Percentiles rank a stretch among this genome's conserved stretches.
Conservation (phyloP, 768 basidiomycete genomes). For the Rhodotorula sphaerocarpa region DNA sequence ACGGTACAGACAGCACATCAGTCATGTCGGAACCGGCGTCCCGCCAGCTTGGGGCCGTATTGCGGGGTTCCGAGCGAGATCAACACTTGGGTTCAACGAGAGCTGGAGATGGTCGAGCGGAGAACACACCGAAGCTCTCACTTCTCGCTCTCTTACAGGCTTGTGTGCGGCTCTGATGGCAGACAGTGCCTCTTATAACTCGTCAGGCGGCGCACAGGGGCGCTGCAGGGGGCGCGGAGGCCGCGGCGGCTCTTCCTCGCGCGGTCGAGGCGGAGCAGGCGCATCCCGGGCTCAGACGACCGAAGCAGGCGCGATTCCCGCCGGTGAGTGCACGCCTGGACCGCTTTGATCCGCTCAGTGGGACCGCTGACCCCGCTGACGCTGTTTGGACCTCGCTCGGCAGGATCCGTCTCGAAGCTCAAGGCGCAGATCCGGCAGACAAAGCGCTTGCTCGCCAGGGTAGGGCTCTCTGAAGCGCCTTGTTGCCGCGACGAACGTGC, state of each 20-base stretch:
- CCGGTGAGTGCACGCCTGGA: slow-evolving; percentile 5
- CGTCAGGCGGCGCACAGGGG: not conserved
- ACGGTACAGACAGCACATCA: too few species aligned
- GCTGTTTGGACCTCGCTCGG: too few species aligned
- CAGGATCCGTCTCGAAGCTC: slow-evolving; percentile 59
- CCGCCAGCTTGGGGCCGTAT: too few species aligned
- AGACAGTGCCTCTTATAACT: too few species aligned
- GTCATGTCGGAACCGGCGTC: too few species aligned
- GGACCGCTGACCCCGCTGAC: not conserved
- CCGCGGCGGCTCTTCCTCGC: not conserved
- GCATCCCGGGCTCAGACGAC: not conserved
- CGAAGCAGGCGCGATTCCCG: not conserved
- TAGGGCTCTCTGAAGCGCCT: slow-evolving; percentile 39
- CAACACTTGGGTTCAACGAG: too few species aligned
- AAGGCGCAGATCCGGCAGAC: slow-evolving; percentile 79
- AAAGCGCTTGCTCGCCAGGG: slow-evolving; percentile 70
- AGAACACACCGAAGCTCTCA: too few species aligned
- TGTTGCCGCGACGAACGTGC: not conserved
- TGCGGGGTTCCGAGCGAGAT: too few species aligned
- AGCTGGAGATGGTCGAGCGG: too few species aligned
- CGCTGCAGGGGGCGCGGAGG: not conserved
- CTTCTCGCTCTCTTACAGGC: too few species aligned
- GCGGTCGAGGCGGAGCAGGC: slow-evolving; percentile 1
- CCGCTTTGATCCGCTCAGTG: not conserved
- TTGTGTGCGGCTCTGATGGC: too few species aligned